Conservation (phyloP, 129 eudicot genomes). For the Saposhnikovia divaricata region DNA sequence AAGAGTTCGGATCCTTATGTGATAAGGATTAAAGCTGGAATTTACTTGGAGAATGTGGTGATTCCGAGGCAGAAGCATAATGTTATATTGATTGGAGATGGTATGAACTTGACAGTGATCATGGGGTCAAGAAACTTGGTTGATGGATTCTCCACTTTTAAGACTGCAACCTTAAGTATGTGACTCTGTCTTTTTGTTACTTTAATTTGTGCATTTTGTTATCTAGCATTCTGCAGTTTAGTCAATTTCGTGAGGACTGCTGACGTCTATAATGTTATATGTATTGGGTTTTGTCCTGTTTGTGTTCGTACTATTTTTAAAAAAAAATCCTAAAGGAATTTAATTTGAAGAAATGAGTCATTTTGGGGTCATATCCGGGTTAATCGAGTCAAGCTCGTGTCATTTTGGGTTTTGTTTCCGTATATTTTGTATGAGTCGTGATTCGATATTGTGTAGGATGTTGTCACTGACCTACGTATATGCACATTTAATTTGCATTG, state of each 20-base stretch:
- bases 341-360: neutral
- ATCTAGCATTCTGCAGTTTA: neutral
- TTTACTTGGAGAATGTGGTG: slow-evolving; percentile 55
- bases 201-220: neutral
- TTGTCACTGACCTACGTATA: neutral
- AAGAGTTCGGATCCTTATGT: slow-evolving; percentile 27
- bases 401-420: neutral
- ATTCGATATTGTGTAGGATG: too few relatives aligned
- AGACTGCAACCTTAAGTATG: slow-evolving; percentile 78
- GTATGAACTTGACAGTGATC: slow-evolving; percentile 64
- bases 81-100: slow-evolving; percentile 71
- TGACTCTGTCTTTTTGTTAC: neutral
- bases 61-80: slow-evolving; percentile 54
- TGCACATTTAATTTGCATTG: slow-evolving; percentile 12
- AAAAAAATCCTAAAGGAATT: neutral
- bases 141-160: slow-evolving; percentile 74
- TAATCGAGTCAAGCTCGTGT: neutral
- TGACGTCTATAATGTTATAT: neutral
- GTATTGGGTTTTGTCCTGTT: neutral
- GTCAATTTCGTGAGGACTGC: neutral
- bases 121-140: slow-evolving; percentile 49
- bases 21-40: slow-evolving; percentile 57
- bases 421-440: neutral
- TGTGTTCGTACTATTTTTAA: neutral
- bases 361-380: neutral